phyloP scores from a whole-genome alignment of 78 protist genomes.

The Mantamonas sphyraenae region DNA sequence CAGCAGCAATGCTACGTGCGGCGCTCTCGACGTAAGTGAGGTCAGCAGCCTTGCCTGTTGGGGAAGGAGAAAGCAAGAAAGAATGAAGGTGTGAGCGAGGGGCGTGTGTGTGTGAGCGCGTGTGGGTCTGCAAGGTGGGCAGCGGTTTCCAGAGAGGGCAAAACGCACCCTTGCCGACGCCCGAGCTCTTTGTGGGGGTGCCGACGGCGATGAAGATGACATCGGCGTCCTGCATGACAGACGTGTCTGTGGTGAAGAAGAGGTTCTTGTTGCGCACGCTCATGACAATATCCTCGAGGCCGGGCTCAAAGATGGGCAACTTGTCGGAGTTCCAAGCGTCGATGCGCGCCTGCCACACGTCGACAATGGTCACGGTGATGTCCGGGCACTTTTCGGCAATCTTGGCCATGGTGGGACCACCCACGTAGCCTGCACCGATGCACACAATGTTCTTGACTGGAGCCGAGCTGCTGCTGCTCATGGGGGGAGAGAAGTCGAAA shows the following conservation, averaged over 20 bases:
- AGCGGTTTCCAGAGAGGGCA: too few relatives aligned
- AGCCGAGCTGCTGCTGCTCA: too few relatives aligned
- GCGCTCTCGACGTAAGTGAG: conserved; percentile 47
- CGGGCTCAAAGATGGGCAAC: conserved; percentile 94
- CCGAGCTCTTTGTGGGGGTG: conserved; percentile 80
- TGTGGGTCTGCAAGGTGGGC: too few relatives aligned
- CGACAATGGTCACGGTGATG: conserved; percentile 49
- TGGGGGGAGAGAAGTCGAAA: too few relatives aligned
- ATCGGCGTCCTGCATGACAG: conserved; percentile 47
- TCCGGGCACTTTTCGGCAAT: conserved; percentile 67
- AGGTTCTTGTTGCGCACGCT: conserved; percentile 55
- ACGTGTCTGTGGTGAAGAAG: conserved; percentile 75
- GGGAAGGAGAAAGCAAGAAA: too few relatives aligned
- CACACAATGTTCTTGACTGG: too few relatives aligned
- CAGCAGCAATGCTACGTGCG: conserved; percentile 43
- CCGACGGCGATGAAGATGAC: conserved; percentile 84
- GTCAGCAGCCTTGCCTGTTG: conserved; percentile 71
- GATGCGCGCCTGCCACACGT: conserved; percentile 43
- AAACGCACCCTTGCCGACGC: too few relatives aligned
- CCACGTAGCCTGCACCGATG: conserved; percentile 19
- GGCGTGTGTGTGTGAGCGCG: too few relatives aligned
- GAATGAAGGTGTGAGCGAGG: too few relatives aligned
- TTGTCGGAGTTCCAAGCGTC: conserved; percentile 76
- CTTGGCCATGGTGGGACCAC: conserved; percentile 82
- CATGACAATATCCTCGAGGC: conserved; percentile 74